A percentile compares a stretch with the other conserved stretches of the same genome.
Conservation (phyloP, 768 basidiomycete species). For the Lactifluus rugatus region DNA sequence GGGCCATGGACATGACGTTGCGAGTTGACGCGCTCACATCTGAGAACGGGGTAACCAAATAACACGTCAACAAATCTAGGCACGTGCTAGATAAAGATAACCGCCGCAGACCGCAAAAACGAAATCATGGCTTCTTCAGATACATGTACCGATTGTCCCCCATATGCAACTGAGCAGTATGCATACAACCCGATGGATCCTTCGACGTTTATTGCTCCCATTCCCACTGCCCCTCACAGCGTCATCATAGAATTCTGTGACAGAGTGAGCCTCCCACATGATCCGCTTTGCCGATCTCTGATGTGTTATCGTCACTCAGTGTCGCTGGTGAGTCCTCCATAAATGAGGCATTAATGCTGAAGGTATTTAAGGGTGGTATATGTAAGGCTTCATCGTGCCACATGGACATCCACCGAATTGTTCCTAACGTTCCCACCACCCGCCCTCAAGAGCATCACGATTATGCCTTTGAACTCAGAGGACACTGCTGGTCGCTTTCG, state of each 20-base stretch:
- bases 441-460: conserved; percentile 49
- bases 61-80: conserved; percentile 39
- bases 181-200: conserved; percentile 31
- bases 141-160: conserved; percentile 21
- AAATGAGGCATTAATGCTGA: not conserved
- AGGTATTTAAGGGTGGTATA: not conserved
- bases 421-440: conserved; percentile 87
- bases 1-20: conserved; percentile 8
- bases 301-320: conserved; percentile 33
- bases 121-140: not conserved
- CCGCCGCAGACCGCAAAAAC: not conserved
- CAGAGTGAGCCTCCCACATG: conserved; percentile 43
- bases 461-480: conserved; percentile 66
- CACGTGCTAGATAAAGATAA: conserved; percentile 7
- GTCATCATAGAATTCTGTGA: conserved; percentile 92
- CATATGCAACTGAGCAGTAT: not conserved
- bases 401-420: conserved; percentile 90
- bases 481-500: conserved; percentile 88
- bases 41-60: conserved; percentile 26
- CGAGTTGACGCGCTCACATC: not conserved
- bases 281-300: not conserved
- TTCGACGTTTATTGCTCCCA: conserved; percentile 48
- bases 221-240: conserved; percentile 37
- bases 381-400: conserved; percentile 80
- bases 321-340: conserved; percentile 55